phyloP scores from a whole-genome alignment of 2,329 filamentous ascomycete genomes.

The Fusarium pininemorale region DNA sequence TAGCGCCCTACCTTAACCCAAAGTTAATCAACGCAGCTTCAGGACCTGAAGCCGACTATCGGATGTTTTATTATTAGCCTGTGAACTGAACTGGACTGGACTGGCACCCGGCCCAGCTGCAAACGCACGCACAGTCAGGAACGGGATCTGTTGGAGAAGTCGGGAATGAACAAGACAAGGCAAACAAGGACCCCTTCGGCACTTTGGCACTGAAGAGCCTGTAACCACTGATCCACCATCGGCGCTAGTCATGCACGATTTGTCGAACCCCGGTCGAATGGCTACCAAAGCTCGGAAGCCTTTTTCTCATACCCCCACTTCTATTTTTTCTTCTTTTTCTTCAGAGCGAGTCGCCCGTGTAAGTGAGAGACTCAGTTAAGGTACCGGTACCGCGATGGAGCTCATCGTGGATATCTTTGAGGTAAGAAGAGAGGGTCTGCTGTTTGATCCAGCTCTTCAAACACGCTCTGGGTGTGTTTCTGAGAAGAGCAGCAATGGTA shows the following conservation, averaged over 20 bases:
- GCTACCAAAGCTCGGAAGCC: slow-evolving; percentile 12
- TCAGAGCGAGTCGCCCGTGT: slow-evolving; percentile 15
- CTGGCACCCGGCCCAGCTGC: background rate
- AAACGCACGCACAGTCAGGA: slow-evolving; percentile 20
- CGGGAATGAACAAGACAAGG: background rate
- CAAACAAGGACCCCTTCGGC: slow-evolving; percentile 34
- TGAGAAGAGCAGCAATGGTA: background rate
- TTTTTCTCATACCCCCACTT: slow-evolving; percentile 19
- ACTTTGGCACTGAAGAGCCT: slow-evolving; percentile 38
- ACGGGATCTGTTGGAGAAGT: slow-evolving; percentile 29
- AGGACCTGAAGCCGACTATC: slow-evolving; percentile 9
- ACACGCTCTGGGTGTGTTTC: slow-evolving; percentile 31
- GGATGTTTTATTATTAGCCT: slow-evolving; percentile 28
- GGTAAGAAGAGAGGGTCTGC: slow-evolving; percentile 28
- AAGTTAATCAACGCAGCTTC: slow-evolving; percentile 18
- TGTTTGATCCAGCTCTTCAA: slow-evolving; percentile 26
- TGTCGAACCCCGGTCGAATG: slow-evolving; percentile 41
- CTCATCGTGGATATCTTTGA: slow-evolving; percentile 32
- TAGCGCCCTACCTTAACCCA: slow-evolving; percentile 27
- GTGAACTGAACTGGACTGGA: background rate
- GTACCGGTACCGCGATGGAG: slow-evolving; percentile 33
- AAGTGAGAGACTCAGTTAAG: slow-evolving; percentile 28
- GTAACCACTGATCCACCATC: slow-evolving; percentile 21
- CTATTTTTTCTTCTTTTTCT: slow-evolving; percentile 9
- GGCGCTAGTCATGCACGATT: slow-evolving; percentile 43